Evolutionary conservation across 352 stramenopile genomes (phyloP), one percentile per base, ranked within the genome.

Genomic region (Globisporangium sylvaticum): DNA sequence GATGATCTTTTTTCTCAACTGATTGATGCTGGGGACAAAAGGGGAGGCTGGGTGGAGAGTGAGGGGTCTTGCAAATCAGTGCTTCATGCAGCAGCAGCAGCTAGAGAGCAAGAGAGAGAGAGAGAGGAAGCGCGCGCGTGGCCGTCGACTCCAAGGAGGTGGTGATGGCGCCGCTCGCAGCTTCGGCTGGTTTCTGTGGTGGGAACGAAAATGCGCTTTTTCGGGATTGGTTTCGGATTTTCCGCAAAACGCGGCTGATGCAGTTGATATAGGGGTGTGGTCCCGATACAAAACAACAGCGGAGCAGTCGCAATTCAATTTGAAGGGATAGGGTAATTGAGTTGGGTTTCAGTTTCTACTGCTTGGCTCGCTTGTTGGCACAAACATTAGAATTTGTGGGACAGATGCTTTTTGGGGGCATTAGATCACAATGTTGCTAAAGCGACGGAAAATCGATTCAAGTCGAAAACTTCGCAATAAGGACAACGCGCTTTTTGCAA

Each of bases 1-100:
- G 54, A 59, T 44, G 54, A 59, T 44, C 55, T 60, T 60, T 37
- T 60, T 39, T 22, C 25, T 58, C 56, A 52, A 62, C 12, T 42
- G 18, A 48, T 20, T 24, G 18, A 50, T 50, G 7, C 18, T 50
- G 42, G 42, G 42, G 42, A 50, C 42, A 50, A 50, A 48, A 39
- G 12, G 57, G 25, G 34, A 22, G 42, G n/a, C n/a, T 50, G 57
- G 34, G 8, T 31, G 22, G 34, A 15, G 22, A 12, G 20, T 37
- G 57, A 20, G 34, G 31, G 34, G 9, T 27, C 8, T 53, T 63
- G n/a, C 46, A 15, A 22, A 42, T 63, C 57, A 53, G 34, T 63
- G 25, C 34, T 63, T 63, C 34, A 63, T 63, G 57, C 57, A 63
- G 34, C 53, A 58, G 53, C 27, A 39, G 27, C 53, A 42, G 7